phyloP scores from a whole-genome alignment of 1,139 yeast genomes.

The Lodderomyces orthopsilosis region DNA sequence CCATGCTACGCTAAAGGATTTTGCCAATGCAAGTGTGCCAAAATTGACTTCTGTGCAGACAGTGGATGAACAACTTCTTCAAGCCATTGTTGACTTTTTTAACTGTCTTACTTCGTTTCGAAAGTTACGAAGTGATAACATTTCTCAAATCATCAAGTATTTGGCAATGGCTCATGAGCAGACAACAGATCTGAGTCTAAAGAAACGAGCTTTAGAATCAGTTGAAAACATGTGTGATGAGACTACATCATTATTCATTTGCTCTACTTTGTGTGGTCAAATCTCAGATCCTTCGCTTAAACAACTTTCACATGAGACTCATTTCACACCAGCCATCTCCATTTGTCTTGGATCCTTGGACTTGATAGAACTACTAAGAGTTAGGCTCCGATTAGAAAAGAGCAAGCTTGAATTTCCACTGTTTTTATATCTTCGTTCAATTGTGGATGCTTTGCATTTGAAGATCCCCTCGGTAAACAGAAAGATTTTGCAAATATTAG shows the following conservation, averaged over 20 bases:
- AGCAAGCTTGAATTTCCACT: slow-evolving; percentile 16
- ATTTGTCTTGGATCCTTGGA: neutral
- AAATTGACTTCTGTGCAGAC: neutral
- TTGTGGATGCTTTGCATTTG: slow-evolving; percentile 21
- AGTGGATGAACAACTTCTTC: neutral
- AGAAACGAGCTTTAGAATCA: neutral
- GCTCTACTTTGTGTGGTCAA: neutral
- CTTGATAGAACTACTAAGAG: neutral
- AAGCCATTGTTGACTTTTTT: neutral
- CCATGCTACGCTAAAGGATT: slow-evolving; percentile 23
- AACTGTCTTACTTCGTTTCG: neutral
- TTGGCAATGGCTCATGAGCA: neutral
- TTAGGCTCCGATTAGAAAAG: slow-evolving; percentile 5
- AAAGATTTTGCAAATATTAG: slow-evolving; percentile 31
- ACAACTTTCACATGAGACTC: neutral
- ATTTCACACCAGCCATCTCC: neutral
- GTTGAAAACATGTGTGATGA: slow-evolving; percentile 1
- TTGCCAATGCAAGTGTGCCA: neutral
- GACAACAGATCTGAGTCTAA: neutral
- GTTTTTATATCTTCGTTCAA: slow-evolving; percentile 24
- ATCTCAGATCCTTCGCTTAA: neutral
- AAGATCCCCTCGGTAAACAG: slow-evolving; percentile 32
- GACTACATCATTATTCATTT: neutral
- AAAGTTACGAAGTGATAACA: neutral
- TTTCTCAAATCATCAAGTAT: neutral